Evolutionary conservation across 257 asterid genomes (phyloP).

Genomic region (Leptodermis oblonga): DNA sequence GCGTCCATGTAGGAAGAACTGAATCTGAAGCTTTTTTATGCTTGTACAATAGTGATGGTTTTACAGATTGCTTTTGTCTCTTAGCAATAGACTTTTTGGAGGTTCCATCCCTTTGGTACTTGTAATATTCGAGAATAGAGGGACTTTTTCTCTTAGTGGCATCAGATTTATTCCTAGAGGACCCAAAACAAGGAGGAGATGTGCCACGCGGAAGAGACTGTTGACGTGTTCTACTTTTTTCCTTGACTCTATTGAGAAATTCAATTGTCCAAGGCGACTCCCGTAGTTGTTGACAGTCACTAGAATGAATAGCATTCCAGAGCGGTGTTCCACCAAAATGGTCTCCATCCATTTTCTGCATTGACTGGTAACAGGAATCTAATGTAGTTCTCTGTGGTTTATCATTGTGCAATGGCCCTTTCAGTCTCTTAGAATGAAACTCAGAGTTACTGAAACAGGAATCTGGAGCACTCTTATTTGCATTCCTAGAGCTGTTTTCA

Average conservation of each 20-base stretch:
- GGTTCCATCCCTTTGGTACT: conserved; percentile 55
- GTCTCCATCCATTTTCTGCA: conserved; percentile 31
- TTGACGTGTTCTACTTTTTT: conserved; percentile 69
- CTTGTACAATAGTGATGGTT: conserved; percentile 39
- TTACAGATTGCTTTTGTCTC: conserved; percentile 47
- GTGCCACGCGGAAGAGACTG: conserved; percentile 51
- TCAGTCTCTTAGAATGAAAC: conserved; percentile 24
- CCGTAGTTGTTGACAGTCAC: conserved; percentile 41
- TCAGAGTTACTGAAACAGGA: conserved; percentile 25
- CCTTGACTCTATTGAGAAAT: conserved; percentile 83
- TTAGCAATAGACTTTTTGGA: conserved; percentile 45
- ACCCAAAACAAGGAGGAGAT: conserved; percentile 44
- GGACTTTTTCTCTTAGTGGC: conserved; percentile 72
- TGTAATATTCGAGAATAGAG: conserved; percentile 69
- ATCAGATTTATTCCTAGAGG: conserved; percentile 42
- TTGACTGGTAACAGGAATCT: conserved; percentile 24
- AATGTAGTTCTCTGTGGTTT: conserved; percentile 25
- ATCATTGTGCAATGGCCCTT: conserved; percentile 34
- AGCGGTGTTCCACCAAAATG: conserved; percentile 56
- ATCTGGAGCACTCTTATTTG: conserved; percentile 31
- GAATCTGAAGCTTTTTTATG: conserved; percentile 45
- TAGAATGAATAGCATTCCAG: conserved; percentile 61
- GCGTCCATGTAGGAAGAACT: conserved; percentile 52
- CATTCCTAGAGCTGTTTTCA: conserved; percentile 34
- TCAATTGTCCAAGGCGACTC: conserved; percentile 92